These are phyloP conservation scores for Ceratocystiopsis minuta DNA, from an alignment of 2,329 filamentous ascomycete genomes.

Conservation along the genomic window DNA sequence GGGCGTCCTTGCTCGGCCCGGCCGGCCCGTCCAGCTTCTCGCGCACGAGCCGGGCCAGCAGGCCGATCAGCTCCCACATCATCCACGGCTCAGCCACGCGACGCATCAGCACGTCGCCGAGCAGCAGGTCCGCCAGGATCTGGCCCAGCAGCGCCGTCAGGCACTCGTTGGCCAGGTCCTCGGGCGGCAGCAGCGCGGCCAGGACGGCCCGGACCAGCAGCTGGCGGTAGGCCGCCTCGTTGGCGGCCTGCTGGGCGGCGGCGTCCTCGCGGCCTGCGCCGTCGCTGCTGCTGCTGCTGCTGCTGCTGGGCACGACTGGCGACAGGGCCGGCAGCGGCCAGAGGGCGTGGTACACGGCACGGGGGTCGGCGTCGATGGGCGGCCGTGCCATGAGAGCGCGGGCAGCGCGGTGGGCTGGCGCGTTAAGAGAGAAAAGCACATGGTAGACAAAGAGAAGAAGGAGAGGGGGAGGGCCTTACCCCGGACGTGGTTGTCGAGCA, in stretches of 20 bases:
- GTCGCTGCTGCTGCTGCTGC: conserved; percentile 9
- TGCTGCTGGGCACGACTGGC: conserved; percentile 42
- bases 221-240: conserved; percentile 72
- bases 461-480: conserved; percentile 30
- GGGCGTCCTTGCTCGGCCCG: background rate
- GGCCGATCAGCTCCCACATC: conserved; percentile 68
- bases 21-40: conserved; percentile 8
- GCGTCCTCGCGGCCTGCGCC: conserved; percentile 32
- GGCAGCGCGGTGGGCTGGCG: conserved; percentile 54
- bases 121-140: conserved; percentile 75
- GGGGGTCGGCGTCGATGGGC: conserved; percentile 42
- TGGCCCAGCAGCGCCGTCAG: conserved; percentile 69
- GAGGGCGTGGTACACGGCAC: conserved; percentile 65
- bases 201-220: conserved; percentile 70
- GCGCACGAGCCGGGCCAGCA: conserved; percentile 32
- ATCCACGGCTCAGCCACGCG: conserved; percentile 79
- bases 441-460: background rate
- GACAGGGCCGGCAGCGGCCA: conserved; percentile 65
- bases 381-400: conserved; percentile 37
- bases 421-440: background rate
- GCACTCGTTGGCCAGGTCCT: conserved; percentile 78
- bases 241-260: conserved; percentile 46
- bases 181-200: conserved; percentile 71
- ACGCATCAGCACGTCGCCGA: conserved; percentile 64
- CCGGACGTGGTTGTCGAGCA: conserved; percentile 63